phyloP scores from a whole-genome alignment of 352 stramenopile species.

The Plasmopara viticola region DNA sequence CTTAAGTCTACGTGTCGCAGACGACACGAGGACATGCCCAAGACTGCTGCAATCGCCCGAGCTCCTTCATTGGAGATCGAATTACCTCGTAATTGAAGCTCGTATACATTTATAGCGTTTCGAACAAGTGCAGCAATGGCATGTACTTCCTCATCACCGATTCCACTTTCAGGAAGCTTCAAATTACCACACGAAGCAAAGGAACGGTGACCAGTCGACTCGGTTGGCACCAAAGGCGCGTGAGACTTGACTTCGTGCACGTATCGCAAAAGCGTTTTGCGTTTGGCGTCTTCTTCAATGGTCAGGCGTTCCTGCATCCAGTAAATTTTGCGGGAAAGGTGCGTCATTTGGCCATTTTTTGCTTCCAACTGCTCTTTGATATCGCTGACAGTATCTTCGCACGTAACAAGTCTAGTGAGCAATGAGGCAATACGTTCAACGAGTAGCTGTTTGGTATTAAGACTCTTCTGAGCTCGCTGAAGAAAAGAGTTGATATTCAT shows the following conservation, averaged over 20 bases:
- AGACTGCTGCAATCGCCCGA: slow-evolving; percentile 87
- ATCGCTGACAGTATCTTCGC: slow-evolving; percentile 66
- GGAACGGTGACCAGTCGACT: slow-evolving; percentile 6
- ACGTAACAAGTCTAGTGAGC: slow-evolving; percentile 57
- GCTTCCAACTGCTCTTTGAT: slow-evolving; percentile 40
- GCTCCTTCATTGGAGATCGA: slow-evolving; percentile 89
- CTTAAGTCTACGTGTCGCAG: slow-evolving; percentile 89
- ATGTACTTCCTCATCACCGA: slow-evolving; percentile 95
- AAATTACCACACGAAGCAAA: slow-evolving; percentile 22
- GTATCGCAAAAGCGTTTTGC: slow-evolving; percentile 91
- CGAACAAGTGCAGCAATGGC: slow-evolving; percentile 90
- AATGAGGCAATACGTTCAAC: slow-evolving; percentile 86
- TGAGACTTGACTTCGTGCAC: slow-evolving; percentile 91
- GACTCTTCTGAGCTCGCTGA: slow-evolving; percentile 89
- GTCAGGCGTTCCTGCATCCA: slow-evolving; percentile 82
- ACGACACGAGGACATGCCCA: slow-evolving; percentile 65
- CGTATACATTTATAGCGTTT: slow-evolving; percentile 85
- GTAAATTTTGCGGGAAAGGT: slow-evolving; percentile 63
- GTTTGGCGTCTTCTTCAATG: slow-evolving; percentile 93
- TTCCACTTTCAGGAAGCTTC: slow-evolving; percentile 84
- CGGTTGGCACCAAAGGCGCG: slow-evolving; percentile 13
- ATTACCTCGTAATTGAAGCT: slow-evolving; percentile 91
- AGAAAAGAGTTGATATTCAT: slow-evolving; percentile 90
- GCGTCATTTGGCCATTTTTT: slow-evolving; percentile 79
- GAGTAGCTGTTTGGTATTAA: slow-evolving; percentile 90